phyloP scores from a whole-genome alignment of 2,329 filamentous ascomycete genomes.

The Alternaria alternata region DNA sequence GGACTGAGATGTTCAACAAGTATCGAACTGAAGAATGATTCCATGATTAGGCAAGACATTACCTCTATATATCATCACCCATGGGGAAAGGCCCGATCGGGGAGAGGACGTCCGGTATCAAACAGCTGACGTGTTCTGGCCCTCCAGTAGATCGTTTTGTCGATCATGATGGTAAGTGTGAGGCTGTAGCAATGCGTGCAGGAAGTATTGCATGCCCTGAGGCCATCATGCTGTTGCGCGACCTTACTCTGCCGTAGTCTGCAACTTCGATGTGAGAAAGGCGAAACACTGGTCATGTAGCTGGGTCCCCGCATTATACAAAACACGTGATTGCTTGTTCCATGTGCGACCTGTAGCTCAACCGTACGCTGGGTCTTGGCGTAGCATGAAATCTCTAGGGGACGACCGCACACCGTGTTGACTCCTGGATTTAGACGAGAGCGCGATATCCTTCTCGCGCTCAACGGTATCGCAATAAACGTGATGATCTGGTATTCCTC shows the following conservation, averaged over 20 bases:
- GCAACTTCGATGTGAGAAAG: slow-evolving; percentile 32
- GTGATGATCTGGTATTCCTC: neutral
- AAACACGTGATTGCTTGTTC: slow-evolving; percentile 3
- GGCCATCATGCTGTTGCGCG: slow-evolving; percentile 28
- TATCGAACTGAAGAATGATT: slow-evolving; percentile 15
- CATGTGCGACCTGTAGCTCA: neutral
- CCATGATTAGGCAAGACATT: slow-evolving; percentile 1
- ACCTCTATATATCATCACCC: slow-evolving; percentile 16
- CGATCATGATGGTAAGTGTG: neutral
- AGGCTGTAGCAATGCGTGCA: slow-evolving; percentile 22
- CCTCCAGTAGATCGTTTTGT: neutral
- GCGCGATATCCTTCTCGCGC: neutral
- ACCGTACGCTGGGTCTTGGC: neutral
- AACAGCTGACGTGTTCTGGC: slow-evolving; percentile 15
- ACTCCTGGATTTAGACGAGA: neutral
- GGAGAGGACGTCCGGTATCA: slow-evolving; percentile 13
- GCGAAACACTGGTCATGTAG: slow-evolving; percentile 31
- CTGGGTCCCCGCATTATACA: slow-evolving; percentile 12
- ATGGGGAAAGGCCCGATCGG: slow-evolving; percentile 5
- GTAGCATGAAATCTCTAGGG: neutral
- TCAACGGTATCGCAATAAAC: neutral
- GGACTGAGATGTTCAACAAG: slow-evolving; percentile 15
- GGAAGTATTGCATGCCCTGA: slow-evolving; percentile 23
- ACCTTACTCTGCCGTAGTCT: slow-evolving; percentile 21
- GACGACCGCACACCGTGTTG: neutral